Percentiles rank a stretch among this genome's conserved stretches.
phyloP scores from a whole-genome alignment of 495 filamentous ascomycete species.

The Daldinia concentrica region DNA sequence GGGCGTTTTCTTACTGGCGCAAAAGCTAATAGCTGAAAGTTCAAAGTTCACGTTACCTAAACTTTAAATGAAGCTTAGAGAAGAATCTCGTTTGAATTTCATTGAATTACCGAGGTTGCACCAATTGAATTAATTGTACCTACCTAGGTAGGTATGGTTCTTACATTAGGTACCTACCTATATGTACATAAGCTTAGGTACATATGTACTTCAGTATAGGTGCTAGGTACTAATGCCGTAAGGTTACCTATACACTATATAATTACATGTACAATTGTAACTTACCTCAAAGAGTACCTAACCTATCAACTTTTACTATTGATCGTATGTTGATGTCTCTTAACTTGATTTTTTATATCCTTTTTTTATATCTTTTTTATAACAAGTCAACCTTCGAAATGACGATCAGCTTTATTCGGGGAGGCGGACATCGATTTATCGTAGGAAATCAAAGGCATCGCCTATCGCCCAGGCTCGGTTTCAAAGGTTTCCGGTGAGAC shows the following conservation, averaged over 20 bases:
- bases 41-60: neutral
- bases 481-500: neutral
- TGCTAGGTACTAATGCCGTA: too few relatives aligned
- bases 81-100: neutral
- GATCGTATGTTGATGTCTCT: neutral
- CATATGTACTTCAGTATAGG: neutral
- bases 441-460: neutral
- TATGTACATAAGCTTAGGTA: too few relatives aligned
- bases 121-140: neutral
- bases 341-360: neutral
- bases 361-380: too few relatives aligned
- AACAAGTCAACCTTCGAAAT: neutral
- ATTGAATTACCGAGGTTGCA: constrained; percentile 6
- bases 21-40: neutral
- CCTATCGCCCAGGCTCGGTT: neutral
- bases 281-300: neutral
- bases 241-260: too few relatives aligned
- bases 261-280: neutral
- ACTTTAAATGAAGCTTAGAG: neutral
- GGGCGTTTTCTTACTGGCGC: neutral
- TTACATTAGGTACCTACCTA: neutral
- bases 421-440: neutral
- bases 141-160: neutral
- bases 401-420: neutral
- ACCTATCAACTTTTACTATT: neutral